Percentiles rank a stretch among this genome's conserved stretches.
These are phyloP conservation scores for Paramecium octaurelia DNA, from an alignment of 73 alveolate species.

Conservation along the genomic window DNA sequence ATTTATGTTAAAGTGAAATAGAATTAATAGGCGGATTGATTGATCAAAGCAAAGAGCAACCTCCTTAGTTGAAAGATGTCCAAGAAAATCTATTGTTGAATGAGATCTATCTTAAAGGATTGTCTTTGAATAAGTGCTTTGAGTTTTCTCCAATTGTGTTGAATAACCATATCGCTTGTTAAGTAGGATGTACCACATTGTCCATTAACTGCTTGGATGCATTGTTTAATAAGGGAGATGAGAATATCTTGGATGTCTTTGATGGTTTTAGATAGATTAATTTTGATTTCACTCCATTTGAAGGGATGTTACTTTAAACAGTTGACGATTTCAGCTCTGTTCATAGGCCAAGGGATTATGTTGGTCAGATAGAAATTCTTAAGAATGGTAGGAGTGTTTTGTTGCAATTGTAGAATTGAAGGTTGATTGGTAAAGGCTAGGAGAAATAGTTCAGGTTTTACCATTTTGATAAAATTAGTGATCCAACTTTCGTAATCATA, in stretches of 20 bases:
- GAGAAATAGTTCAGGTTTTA: conserved; percentile 15
- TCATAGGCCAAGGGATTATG: conserved; percentile 38
- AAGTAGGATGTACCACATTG: background rate
- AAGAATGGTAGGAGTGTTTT: background rate
- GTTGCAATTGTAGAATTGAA: background rate
- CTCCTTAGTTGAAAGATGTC: conserved; percentile 19
- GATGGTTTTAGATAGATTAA: background rate
- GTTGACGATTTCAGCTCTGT: conserved; percentile 24
- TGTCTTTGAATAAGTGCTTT: background rate
- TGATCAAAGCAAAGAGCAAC: background rate
- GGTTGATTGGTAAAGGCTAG: background rate
- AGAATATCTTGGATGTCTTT: background rate
- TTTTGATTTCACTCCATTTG: conserved; percentile 4
- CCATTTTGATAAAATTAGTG: background rate
- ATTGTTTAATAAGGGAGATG: background rate
- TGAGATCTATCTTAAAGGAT: background rate
- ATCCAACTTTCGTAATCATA: conserved; percentile 52
- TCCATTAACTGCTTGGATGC: background rate
- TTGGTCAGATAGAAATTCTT: background rate
- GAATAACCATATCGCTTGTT: background rate
- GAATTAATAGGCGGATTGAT: background rate
- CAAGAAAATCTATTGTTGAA: background rate
- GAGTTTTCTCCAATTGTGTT: background rate
- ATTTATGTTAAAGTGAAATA: background rate
- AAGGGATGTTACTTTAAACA: background rate